Percentiles rank a stretch among this genome's conserved stretches.
These are phyloP conservation scores for Calonectria hongkongensis DNA, from an alignment of 2,329 filamentous ascomycete species.

Conservation along the genomic window DNA sequence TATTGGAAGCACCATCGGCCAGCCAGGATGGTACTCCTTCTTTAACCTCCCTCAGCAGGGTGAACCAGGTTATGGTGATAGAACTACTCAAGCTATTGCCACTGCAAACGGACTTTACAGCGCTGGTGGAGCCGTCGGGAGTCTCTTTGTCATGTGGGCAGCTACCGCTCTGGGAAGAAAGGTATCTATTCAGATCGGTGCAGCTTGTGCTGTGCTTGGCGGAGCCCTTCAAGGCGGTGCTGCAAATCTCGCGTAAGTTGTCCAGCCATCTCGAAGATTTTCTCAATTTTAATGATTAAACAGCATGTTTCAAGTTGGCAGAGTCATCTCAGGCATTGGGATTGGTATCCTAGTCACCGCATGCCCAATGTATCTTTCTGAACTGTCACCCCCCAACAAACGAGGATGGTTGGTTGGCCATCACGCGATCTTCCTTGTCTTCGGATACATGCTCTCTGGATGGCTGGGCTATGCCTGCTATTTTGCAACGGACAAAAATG, in stretches of 20 bases:
- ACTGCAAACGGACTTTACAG: slow-evolving; percentile 70
- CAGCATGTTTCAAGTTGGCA: slow-evolving; percentile 63
- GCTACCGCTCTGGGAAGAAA: slow-evolving; percentile 66
- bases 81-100: slow-evolving; percentile 67
- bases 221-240: slow-evolving; percentile 68
- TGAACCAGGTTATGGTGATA: slow-evolving; percentile 65
- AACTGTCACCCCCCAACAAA: slow-evolving; percentile 61
- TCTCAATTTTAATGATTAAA: too few species aligned
- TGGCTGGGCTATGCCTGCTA: slow-evolving; percentile 62
- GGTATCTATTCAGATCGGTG: slow-evolving; percentile 67
- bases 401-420: slow-evolving; percentile 71
- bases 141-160: slow-evolving; percentile 70
- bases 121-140: slow-evolving; percentile 68
- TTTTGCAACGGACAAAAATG: slow-evolving; percentile 57
- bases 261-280: rapidly evolving
- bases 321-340: slow-evolving; percentile 67
- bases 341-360: slow-evolving; percentile 62
- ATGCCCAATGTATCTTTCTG: slow-evolving; percentile 60
- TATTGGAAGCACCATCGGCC: slow-evolving; percentile 71
- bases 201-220: slow-evolving; percentile 65
- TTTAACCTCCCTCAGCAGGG: slow-evolving; percentile 67
- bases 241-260: slow-evolving; percentile 62
- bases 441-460: slow-evolving; percentile 66
- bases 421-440: slow-evolving; percentile 67
- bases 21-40: slow-evolving; percentile 70